Base-by-base conservation (phyloP, 495 filamentous ascomycete genomes). In the Polyplosphaeria fusca region DNA sequence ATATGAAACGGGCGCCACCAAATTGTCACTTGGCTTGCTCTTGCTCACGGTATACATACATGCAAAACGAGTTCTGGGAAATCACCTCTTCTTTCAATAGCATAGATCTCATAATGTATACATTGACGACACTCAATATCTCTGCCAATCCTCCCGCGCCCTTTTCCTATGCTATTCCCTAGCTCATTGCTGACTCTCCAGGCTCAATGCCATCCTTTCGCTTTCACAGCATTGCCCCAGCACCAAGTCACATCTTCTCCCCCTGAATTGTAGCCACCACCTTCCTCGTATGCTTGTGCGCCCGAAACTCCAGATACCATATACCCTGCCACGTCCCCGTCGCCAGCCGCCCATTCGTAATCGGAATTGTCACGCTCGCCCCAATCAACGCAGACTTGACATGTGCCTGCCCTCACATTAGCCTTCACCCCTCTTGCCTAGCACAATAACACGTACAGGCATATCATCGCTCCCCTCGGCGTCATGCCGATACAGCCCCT, bases 211-310 rank as follows among this genome's bases (percentile, higher is more conserved):
- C n/a, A n/a, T n/a, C n/a, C n/a, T n/a, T n/a, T n/a, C n/a, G n/a
- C n/a, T n/a, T n/a, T n/a, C n/a, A 43, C 40, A 43, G 9, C 40
- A 43, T 12, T 20, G 40, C 18, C 7, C 30, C 7, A 9, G 30
- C 7, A 42, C 16, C 52, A 23, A 40, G n/a, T 81, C 72, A 82
- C 26, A 75, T 76, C 78, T 90, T 91, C 74, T 95, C 87, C 3
- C 93, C 93, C 72, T 97, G 89, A 43, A 98, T 91, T 5, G 93
- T 98, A 42, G 93, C 93, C 28, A 98, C 84, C 22, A 98, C 80
- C 67, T 79, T 87, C 59, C 93, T 76, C 35, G 78, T 75, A 72
- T 96, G 91, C 59, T 79, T 87, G 47, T 74, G 74, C 2, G 80
- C 80, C 54, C 93, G 76, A 69, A 98, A 98, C 72, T 98, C 93